Evolutionary conservation across 176 grass and related monocot species (phyloP).

Genomic region (Rhynchospora tenuis): DNA sequence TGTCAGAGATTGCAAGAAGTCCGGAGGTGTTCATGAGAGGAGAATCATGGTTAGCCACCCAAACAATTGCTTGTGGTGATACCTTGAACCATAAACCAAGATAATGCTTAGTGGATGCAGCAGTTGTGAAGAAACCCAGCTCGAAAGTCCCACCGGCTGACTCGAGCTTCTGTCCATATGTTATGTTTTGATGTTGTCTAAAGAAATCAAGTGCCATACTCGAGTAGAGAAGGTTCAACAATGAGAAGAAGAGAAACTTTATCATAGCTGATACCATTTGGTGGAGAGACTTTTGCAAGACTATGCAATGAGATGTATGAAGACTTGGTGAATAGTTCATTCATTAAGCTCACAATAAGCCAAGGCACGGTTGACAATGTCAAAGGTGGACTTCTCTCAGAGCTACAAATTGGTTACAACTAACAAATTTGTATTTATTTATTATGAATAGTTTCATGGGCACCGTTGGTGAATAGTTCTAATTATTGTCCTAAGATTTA

Average conservation of each 20-base stretch:
- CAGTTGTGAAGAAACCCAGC: conserved; percentile 31
- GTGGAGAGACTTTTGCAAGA: neutral
- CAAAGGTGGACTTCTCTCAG: neutral
- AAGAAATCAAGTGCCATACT: neutral
- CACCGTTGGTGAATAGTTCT: no score
- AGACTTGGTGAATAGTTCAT: neutral
- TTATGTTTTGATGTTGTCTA: conserved; percentile 25
- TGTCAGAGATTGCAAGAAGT: conserved; percentile 16
- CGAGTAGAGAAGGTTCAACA: neutral
- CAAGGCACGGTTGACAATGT: neutral
- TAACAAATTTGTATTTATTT: no score
- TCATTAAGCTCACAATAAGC: neutral
- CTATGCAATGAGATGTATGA: neutral
- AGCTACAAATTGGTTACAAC: neutral
- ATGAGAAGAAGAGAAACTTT: neutral
- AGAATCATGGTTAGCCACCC: conserved; percentile 43
- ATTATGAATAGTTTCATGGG: no score
- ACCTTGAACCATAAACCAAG: conserved; percentile 39
- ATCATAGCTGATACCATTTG: neutral
- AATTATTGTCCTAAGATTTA: no score
- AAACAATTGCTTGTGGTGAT: conserved; percentile 18
- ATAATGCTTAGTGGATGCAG: neutral
- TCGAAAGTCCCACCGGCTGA: conserved; percentile 26
- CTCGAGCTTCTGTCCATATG: conserved; percentile 21
- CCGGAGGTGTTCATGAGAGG: conserved; percentile 24